These are phyloP conservation scores for Coleophoma cylindrospora DNA, from an alignment of 2,329 filamentous ascomycete genomes.

Conservation along the genomic window DNA sequence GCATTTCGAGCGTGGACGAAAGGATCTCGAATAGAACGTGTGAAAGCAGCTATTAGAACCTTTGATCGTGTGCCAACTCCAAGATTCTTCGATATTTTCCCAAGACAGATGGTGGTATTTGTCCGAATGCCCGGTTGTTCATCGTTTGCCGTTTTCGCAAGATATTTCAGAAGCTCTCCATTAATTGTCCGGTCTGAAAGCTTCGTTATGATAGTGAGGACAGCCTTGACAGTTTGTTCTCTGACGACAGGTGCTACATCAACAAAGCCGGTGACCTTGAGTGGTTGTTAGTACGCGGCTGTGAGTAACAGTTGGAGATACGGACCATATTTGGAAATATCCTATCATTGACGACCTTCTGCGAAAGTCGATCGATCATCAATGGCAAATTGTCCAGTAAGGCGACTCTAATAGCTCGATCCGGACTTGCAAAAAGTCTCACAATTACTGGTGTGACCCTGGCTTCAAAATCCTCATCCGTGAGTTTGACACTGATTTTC, in stretches of 20 bases:
- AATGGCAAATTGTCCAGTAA: conserved; percentile 80
- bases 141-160: conserved; percentile 95
- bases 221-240: conserved; percentile 93
- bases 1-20: conserved; percentile 94
- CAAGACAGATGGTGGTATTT: conserved; percentile 95
- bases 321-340: conserved; percentile 89
- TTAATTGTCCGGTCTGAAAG: conserved; percentile 91
- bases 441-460: conserved; percentile 83
- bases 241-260: conserved; percentile 86
- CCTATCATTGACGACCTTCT: conserved; percentile 90
- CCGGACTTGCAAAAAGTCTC: conserved; percentile 83
- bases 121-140: conserved; percentile 96
- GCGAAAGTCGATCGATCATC: conserved; percentile 87
- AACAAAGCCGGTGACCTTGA: conserved; percentile 84
- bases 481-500: conserved; percentile 84
- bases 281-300: conserved; percentile 10
- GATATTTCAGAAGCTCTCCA: conserved; percentile 81
- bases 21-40: conserved; percentile 81
- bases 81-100: conserved; percentile 90
- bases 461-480: conserved; percentile 82
- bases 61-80: conserved; percentile 76
- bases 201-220: conserved; percentile 81
- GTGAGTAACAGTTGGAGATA: conserved; percentile 2
- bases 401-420: conserved; percentile 87
- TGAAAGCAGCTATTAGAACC: conserved; percentile 89